These are phyloP conservation scores for Trichophyton rubrum DNA, from an alignment of 2,329 filamentous ascomycete species.

Conservation along the genomic window DNA sequence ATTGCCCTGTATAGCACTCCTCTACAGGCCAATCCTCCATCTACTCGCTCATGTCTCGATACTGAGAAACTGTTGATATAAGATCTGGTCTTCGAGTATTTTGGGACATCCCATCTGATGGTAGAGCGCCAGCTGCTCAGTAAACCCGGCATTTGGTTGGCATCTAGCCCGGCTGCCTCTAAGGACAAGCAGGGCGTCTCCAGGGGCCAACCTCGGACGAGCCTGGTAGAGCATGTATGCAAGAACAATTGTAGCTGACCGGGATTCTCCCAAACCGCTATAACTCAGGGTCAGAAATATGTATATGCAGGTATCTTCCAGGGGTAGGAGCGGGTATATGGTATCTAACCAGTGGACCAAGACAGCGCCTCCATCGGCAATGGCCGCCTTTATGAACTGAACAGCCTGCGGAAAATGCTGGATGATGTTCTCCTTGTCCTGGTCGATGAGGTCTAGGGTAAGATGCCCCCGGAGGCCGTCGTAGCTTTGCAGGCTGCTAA, in stretches of 20 bases:
- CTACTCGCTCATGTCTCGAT: slow-evolving; percentile 31
- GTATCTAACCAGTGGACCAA: slow-evolving; percentile 56
- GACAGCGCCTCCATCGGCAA: slow-evolving; percentile 48
- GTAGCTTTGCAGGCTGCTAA: neutral
- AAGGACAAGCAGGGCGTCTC: slow-evolving; percentile 58
- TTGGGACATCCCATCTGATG: slow-evolving; percentile 72
- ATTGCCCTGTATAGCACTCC: neutral
- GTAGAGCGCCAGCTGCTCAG: slow-evolving; percentile 74
- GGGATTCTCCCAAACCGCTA: slow-evolving; percentile 91
- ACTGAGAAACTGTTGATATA: slow-evolving; percentile 39
- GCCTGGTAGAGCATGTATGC: slow-evolving; percentile 65
- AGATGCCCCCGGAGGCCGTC: neutral
- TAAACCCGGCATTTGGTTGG: slow-evolving; percentile 84
- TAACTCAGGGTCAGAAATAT: slow-evolving; percentile 1
- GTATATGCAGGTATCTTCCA: neutral
- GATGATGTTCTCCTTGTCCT: slow-evolving; percentile 75
- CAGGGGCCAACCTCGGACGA: slow-evolving; percentile 38
- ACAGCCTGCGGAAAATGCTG: slow-evolving; percentile 66
- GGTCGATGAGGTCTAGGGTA: slow-evolving; percentile 63
- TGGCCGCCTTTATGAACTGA: slow-evolving; percentile 66
- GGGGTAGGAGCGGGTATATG: slow-evolving; percentile 6
- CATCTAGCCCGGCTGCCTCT: slow-evolving; percentile 60
- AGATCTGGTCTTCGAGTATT: slow-evolving; percentile 54
- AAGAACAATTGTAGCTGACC: slow-evolving; percentile 70
- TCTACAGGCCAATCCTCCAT: slow-evolving; percentile 40